These are phyloP conservation scores for Cudoniella acicularis DNA, from an alignment of 495 filamentous ascomycete species.

Conservation along the genomic window DNA sequence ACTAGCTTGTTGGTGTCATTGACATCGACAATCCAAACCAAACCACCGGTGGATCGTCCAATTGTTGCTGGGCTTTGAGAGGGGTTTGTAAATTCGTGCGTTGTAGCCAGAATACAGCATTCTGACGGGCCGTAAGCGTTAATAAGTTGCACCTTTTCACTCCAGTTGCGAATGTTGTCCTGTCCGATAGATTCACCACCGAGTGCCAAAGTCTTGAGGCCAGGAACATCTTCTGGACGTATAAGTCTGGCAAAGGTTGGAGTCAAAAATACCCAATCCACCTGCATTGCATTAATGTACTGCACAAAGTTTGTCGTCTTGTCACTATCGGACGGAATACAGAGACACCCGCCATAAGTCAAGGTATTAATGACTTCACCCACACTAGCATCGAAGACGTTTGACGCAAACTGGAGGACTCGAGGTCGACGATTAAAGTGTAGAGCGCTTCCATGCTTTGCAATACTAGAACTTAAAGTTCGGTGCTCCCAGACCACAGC, in stretches of 20 bases:
- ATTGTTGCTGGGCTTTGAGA: background rate
- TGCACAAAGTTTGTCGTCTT: slow-evolving; percentile 31
- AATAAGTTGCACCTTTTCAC: slow-evolving; percentile 41
- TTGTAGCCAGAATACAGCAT: slow-evolving; percentile 1
- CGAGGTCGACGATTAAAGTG: background rate
- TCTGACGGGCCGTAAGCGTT: slow-evolving; percentile 57
- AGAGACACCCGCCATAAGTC: slow-evolving; percentile 54
- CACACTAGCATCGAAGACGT: slow-evolving; percentile 73
- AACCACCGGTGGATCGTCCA: background rate
- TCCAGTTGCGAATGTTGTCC: slow-evolving; percentile 55
- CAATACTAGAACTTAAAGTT: background rate
- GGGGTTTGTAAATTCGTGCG: background rate
- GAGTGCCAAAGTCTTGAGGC: slow-evolving; percentile 38
- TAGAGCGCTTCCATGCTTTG: background rate
- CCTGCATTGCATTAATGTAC: slow-evolving; percentile 32
- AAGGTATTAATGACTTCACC: slow-evolving; percentile 81
- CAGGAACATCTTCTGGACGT: slow-evolving; percentile 39
- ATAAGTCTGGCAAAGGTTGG: slow-evolving; percentile 44
- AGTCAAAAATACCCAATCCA: slow-evolving; percentile 34
- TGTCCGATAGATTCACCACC: slow-evolving; percentile 53
- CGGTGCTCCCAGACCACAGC: slow-evolving; percentile 27
- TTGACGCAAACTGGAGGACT: slow-evolving; percentile 17
- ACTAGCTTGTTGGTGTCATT: slow-evolving; percentile 7
- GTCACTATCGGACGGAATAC: slow-evolving; percentile 42
- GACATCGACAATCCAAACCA: slow-evolving; percentile 8